Conservation (phyloP, 805 yeast genomes). For the Brettanomyces naardenensis region DNA sequence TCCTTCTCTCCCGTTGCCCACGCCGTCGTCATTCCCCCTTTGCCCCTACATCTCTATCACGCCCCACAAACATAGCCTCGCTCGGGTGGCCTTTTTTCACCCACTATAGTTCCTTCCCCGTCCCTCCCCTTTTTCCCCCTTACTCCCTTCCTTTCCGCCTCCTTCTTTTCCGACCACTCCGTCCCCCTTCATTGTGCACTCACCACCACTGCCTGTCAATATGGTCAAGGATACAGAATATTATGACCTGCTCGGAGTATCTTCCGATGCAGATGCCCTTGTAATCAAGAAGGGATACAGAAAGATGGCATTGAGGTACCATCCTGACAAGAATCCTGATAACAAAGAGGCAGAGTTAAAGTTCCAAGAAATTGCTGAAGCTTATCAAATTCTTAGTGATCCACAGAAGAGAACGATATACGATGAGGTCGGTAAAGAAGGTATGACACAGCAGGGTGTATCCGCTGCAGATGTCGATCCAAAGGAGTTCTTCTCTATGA, state of each 20-base stretch:
- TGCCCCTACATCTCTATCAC: too few species aligned
- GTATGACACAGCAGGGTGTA: slow-evolving; percentile 32
- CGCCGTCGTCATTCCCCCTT: too few species aligned
- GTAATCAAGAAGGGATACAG: slow-evolving; percentile 78
- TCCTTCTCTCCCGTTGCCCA: too few species aligned
- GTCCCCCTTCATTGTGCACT: too few species aligned
- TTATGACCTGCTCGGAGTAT: slow-evolving; percentile 58
- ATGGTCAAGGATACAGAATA: slow-evolving; percentile 75
- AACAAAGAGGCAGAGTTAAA: slow-evolving; percentile 70
- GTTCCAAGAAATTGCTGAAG: slow-evolving; percentile 57
- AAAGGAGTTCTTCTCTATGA: slow-evolving; percentile 57
- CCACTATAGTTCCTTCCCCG: too few species aligned
- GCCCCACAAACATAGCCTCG: too few species aligned
- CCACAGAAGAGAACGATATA: slow-evolving; percentile 55
- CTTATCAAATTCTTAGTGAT: slow-evolving; percentile 72
- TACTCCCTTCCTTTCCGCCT: too few species aligned
- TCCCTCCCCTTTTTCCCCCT: too few species aligned
- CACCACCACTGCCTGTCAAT: too few species aligned
- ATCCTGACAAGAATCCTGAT: slow-evolving; percentile 76
- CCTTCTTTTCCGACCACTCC: too few species aligned
- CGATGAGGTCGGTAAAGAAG: slow-evolving; percentile 70
- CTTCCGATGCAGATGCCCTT: slow-evolving; percentile 47
- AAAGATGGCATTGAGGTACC: slow-evolving; percentile 65
- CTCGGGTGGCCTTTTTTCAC: too few species aligned
- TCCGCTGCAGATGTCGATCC: slow-evolving; percentile 67